Evolutionary conservation across 352 stramenopile species (phyloP).

Genomic region (Pythium aristosporum): DNA sequence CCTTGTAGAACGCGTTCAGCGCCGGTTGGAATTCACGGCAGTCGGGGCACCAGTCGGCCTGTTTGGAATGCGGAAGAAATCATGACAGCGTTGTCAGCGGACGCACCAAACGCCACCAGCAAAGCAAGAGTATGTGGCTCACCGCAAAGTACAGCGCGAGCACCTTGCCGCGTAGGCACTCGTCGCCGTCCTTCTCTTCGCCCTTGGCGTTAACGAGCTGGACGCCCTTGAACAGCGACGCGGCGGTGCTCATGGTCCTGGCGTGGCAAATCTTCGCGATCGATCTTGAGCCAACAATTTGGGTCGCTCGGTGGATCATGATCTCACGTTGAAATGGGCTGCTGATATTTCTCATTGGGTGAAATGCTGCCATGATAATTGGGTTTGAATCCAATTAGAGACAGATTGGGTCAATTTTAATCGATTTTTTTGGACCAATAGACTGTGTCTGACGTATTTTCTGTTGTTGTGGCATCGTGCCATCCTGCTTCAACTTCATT

Average conservation of each 20-base stretch:
- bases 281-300: constrained; percentile 13
- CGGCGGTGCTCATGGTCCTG: constrained; percentile 37
- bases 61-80: constrained; percentile 6
- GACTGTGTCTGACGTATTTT: neutral
- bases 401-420: neutral
- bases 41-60: constrained; percentile 85
- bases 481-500: constrained; percentile 21
- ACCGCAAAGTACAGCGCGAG: constrained; percentile 82
- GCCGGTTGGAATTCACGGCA: constrained; percentile 77
- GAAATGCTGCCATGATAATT: neutral
- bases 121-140: neutral
- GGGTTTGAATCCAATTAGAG: constrained; percentile 1
- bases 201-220: constrained; percentile 58
- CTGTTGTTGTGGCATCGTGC: constrained; percentile 11
- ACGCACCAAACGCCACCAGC: neutral
- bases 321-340: constrained; percentile 3
- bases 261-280: neutral
- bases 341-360: neutral
- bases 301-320: constrained; percentile 21
- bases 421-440: neutral
- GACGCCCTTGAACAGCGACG: constrained; percentile 43
- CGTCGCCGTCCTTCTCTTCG: constrained; percentile 44
- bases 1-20: constrained; percentile 73
- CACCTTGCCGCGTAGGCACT: constrained; percentile 45
- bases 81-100: neutral